Conservation (phyloP, 148 eudicot genomes). For the Vaccinium myrtillus region DNA sequence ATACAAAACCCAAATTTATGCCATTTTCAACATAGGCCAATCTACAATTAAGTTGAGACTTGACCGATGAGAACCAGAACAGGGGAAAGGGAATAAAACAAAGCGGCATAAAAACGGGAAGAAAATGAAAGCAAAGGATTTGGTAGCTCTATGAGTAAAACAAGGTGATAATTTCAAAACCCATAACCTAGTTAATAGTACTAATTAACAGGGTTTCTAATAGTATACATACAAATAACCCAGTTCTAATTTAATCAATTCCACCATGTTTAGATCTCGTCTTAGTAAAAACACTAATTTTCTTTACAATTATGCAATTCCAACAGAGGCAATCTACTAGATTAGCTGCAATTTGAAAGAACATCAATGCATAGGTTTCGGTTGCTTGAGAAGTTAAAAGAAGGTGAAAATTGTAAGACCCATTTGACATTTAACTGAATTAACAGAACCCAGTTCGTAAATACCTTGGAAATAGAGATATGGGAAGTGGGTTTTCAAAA, state of each 20-base stretch:
- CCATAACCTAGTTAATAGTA: background rate
- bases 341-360: background rate
- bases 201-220: background rate
- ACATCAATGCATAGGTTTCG: background rate
- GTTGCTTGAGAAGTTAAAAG: background rate
- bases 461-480: background rate
- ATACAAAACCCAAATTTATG: background rate
- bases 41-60: background rate
- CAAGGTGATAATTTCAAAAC: background rate
- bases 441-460: background rate
- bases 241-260: background rate
- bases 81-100: background rate
- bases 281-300: background rate
- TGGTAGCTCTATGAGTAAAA: background rate
- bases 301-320: background rate
- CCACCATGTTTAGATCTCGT: background rate
- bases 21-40: background rate
- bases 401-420: background rate
- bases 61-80: background rate
- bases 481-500: background rate
- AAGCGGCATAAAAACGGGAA: background rate
- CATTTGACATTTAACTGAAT: constrained; percentile 3
- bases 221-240: background rate
- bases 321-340: background rate
- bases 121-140: background rate